phyloP scores from a whole-genome alignment of 169 alveolate genomes.

The Condylostoma magnum region DNA sequence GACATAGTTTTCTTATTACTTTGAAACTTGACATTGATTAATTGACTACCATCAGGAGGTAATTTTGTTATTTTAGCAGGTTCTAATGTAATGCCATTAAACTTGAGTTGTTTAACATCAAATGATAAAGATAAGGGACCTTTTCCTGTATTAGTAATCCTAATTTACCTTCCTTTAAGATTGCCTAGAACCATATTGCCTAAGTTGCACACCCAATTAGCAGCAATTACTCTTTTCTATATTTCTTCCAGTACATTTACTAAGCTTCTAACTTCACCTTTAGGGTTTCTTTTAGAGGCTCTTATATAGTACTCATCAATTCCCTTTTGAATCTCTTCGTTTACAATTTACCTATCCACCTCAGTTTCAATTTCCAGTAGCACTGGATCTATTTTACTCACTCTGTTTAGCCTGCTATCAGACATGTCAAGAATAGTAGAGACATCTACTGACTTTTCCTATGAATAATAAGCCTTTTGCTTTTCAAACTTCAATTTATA shows the following conservation, averaged over 20 bases:
- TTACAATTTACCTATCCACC: conserved; percentile 52
- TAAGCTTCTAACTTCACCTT: conserved; percentile 9
- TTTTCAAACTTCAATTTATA: conserved; percentile 50
- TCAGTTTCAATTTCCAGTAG: conserved; percentile 60
- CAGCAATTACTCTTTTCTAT: conserved; percentile 51
- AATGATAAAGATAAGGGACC: conserved; percentile 60
- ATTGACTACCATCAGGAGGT: conserved; percentile 55
- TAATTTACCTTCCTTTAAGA: conserved; percentile 57
- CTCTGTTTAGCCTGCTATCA: conserved; percentile 5
- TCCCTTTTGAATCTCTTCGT: conserved; percentile 30
- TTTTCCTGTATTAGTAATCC: conserved; percentile 71
- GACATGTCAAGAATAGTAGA: not conserved
- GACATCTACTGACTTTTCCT: not conserved
- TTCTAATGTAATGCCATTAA: conserved; percentile 77
- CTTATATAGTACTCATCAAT: conserved; percentile 18
- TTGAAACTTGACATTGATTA: conserved; percentile 63
- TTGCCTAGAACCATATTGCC: conserved; percentile 86
- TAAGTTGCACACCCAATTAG: conserved; percentile 83
- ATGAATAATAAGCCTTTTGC: too few species aligned
- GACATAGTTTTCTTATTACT: conserved; percentile 62
- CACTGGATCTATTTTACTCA: conserved; percentile 35
- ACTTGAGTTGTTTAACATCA: conserved; percentile 67
- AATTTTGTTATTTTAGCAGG: conserved; percentile 72
- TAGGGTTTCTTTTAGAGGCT: conserved; percentile 20
- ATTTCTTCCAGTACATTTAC: conserved; percentile 20